Conservation (phyloP, 306 rosid species). For the Vigna radiata region DNA sequence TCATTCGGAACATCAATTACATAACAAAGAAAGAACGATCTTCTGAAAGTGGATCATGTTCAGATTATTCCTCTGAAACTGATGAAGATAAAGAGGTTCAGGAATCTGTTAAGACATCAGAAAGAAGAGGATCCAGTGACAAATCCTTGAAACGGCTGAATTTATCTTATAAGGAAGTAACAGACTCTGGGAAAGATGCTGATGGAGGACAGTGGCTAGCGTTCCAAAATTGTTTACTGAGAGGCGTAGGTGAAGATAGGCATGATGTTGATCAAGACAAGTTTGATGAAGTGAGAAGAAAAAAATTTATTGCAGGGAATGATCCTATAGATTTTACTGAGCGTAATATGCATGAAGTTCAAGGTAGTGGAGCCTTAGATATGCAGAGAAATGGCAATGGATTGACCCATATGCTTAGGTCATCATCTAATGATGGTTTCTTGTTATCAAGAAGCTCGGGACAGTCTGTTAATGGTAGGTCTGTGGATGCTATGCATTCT, state of each 20-base stretch:
- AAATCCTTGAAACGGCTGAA: constrained; percentile 53
- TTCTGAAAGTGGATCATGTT: constrained; percentile 67
- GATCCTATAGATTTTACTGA: constrained; percentile 74
- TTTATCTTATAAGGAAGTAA: constrained; percentile 57
- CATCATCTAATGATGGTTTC: constrained; percentile 58
- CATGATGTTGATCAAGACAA: constrained; percentile 59
- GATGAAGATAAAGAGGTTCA: constrained; percentile 61
- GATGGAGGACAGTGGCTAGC: constrained; percentile 85
- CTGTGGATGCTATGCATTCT: constrained; percentile 52
- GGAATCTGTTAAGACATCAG: constrained; percentile 56
- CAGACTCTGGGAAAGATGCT: constrained; percentile 49
- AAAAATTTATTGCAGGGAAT: constrained; percentile 50
- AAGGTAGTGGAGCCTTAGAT: constrained; percentile 50
- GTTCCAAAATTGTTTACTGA: constrained; percentile 79
- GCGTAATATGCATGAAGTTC: constrained; percentile 53
- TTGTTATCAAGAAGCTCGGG: constrained; percentile 56
- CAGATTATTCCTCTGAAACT: constrained; percentile 67
- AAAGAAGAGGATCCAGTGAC: constrained; percentile 56
- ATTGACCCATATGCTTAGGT: constrained; percentile 49
- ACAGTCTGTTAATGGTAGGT: constrained; percentile 48
- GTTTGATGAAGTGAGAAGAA: constrained; percentile 58
- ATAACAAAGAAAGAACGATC: constrained; percentile 65
- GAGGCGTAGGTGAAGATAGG: constrained; percentile 73
- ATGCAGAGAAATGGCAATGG: constrained; percentile 61
- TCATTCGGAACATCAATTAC: constrained; percentile 83